Conservation (phyloP, 2,329 filamentous ascomycete genomes). For the Didymosphaeria variabile region DNA sequence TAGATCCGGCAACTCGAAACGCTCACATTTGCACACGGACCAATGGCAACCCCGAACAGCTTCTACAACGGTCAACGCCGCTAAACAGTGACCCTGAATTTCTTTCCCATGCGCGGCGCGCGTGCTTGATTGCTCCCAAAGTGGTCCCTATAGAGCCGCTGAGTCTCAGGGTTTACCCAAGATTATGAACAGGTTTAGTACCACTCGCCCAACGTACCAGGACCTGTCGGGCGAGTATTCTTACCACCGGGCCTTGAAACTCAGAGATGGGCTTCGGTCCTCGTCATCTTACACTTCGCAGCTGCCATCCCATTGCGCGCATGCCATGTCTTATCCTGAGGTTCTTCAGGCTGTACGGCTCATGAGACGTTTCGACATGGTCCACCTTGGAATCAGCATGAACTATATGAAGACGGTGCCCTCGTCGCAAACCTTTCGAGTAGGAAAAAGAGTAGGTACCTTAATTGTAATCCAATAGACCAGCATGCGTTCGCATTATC, state of each 20-base stretch:
- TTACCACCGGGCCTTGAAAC: constrained; percentile 7
- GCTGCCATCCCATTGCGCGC: constrained; percentile 9
- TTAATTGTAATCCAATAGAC: constrained; percentile 11
- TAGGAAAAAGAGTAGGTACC: background rate
- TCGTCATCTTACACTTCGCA: constrained; percentile 10
- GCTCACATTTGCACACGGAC: constrained; percentile 5
- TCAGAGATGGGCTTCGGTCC: background rate
- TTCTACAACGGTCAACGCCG: constrained; percentile 4
- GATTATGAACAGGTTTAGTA: constrained; percentile 3
- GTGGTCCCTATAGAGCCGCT: background rate
- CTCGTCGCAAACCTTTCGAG: background rate
- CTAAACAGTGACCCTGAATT: constrained; percentile 7
- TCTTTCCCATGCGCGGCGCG: constrained; percentile 7
- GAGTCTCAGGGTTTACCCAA: constrained; percentile 12
- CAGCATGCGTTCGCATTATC: constrained; percentile 15
- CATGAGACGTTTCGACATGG: constrained; percentile 14
- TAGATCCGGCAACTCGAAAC: constrained; percentile 13
- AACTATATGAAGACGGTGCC: constrained; percentile 17
- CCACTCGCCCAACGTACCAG: constrained; percentile 5
- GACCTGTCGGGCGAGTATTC: constrained; percentile 9
- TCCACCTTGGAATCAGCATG: constrained; percentile 1
- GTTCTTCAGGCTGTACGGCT: constrained; percentile 11
- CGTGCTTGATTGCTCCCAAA: constrained; percentile 4
- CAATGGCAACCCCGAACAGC: background rate
- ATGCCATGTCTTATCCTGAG: constrained; percentile 10